Conservation (phyloP, 805 yeast genomes). For the Vanderwaltozyma tropicalis region DNA sequence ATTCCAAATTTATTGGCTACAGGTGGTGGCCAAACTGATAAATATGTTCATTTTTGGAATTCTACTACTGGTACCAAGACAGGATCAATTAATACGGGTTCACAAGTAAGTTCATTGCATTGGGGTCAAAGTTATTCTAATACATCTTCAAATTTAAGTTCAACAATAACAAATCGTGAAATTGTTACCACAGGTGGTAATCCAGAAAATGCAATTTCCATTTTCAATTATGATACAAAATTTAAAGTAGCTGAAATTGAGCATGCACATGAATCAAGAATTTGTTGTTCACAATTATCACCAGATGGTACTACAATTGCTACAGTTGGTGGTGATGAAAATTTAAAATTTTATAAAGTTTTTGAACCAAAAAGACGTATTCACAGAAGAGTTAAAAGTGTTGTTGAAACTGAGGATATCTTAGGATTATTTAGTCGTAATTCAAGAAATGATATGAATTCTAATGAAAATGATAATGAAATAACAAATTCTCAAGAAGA, state of each 20-base stretch:
- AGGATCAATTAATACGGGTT: constrained; percentile 80
- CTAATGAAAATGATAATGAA: background rate
- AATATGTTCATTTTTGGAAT: constrained; percentile 89
- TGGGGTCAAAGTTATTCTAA: constrained; percentile 58
- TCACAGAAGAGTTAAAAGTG: constrained; percentile 27
- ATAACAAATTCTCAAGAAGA: background rate
- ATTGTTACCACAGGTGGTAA: constrained; percentile 90
- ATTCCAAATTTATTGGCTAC: constrained; percentile 78
- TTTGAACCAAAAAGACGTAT: constrained; percentile 48
- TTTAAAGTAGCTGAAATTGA: constrained; percentile 80
- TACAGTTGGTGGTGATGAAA: constrained; percentile 94
- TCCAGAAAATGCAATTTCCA: constrained; percentile 73
- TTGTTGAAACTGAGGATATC: constrained; percentile 13
- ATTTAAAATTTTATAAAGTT: constrained; percentile 86
- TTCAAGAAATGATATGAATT: background rate
- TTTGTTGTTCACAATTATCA: constrained; percentile 69
- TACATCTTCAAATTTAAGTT: constrained; percentile 1
- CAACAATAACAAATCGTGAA: constrained; percentile 35
- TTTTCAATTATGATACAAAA: constrained; percentile 78
- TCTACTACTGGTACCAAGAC: constrained; percentile 80
- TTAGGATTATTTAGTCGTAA: constrained; percentile 5
- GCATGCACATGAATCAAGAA: constrained; percentile 84
- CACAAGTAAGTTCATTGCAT: constrained; percentile 85
- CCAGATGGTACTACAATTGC: constrained; percentile 89
- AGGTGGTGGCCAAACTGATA: constrained; percentile 93